phyloP scores from a whole-genome alignment of 73 alveolate genomes.

The Tetrahymena borealis region DNA sequence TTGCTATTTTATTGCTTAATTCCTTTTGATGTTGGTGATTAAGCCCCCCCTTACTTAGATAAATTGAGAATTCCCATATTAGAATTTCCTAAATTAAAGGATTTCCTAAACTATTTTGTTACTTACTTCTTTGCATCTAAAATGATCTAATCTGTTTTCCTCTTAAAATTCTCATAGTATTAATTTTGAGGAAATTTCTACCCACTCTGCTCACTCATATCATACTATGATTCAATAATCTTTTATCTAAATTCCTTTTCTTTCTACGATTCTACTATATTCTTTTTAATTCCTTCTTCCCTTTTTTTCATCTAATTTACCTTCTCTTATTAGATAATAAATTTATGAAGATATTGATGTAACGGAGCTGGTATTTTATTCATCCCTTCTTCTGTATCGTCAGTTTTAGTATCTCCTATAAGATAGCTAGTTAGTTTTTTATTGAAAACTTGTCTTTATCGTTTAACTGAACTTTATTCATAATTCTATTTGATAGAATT shows the following conservation, averaged over 20 bases:
- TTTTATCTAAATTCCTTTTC: not conserved
- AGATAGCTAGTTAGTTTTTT: not conserved
- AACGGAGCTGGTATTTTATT: not conserved
- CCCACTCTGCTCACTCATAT: not conserved
- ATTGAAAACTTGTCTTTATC: not conserved
- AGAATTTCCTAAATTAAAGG: not conserved
- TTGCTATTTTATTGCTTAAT: not conserved
- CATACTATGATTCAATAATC: not conserved
- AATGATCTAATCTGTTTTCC: not conserved
- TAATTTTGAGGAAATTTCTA: not conserved
- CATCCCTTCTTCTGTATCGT: not conserved
- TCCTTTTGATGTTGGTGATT: not conserved
- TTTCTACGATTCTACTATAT: not conserved
- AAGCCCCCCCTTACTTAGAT: not conserved
- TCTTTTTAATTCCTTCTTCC: not conserved
- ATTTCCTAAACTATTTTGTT: not conserved
- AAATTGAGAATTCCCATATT: not conserved
- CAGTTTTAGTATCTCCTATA: not conserved
- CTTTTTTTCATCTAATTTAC: not conserved
- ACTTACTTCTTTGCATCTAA: not conserved
- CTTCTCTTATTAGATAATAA: not conserved
- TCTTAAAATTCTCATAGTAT: not conserved
- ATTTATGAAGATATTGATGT: not conserved
- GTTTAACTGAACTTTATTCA: not conserved
- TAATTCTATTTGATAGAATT: not conserved